Conservation (phyloP, 176 grass and related monocot genomes). For the Oropetium thomaeum region DNA sequence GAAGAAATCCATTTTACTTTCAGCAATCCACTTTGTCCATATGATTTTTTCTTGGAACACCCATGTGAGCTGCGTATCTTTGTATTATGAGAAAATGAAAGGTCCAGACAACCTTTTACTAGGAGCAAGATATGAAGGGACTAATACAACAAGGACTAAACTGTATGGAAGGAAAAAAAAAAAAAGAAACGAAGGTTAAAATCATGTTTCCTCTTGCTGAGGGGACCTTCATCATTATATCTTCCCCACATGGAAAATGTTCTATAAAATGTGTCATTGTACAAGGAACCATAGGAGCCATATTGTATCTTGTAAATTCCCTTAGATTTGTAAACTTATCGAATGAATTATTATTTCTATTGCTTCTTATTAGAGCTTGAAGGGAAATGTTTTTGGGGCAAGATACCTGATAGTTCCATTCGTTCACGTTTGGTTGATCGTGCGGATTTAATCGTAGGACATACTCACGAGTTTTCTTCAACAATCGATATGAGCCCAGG, state of each 20-base stretch:
- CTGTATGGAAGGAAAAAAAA: no score
- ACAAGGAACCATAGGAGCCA: not conserved
- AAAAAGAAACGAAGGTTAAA: no score
- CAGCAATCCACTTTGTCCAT: no score
- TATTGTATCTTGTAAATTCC: slow-evolving; percentile 12
- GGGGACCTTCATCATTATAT: not conserved
- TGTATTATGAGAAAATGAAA: no score
- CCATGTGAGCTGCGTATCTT: no score
- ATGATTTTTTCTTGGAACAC: no score
- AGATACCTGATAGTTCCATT: slow-evolving; percentile 70
- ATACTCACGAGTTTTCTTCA: slow-evolving; percentile 49
- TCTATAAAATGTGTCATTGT: not conserved
- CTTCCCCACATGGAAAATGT: not conserved
- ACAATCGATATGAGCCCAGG: slow-evolving; percentile 62
- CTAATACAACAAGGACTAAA: no score
- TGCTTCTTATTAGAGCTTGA: slow-evolving; percentile 52
- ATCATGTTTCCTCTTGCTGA: not conserved
- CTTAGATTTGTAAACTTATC: slow-evolving; percentile 17
- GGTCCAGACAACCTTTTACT: no score
- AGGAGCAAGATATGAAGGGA: no score
- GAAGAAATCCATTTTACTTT: no score
- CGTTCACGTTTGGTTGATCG: slow-evolving; percentile 65
- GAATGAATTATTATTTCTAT: slow-evolving; percentile 26
- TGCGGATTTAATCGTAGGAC: slow-evolving; percentile 62
- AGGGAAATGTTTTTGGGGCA: slow-evolving; percentile 85